These are phyloP conservation scores for Chromosphaera perkinsii DNA, from an alignment of 208 protist genomes.

Conservation along the genomic window DNA sequence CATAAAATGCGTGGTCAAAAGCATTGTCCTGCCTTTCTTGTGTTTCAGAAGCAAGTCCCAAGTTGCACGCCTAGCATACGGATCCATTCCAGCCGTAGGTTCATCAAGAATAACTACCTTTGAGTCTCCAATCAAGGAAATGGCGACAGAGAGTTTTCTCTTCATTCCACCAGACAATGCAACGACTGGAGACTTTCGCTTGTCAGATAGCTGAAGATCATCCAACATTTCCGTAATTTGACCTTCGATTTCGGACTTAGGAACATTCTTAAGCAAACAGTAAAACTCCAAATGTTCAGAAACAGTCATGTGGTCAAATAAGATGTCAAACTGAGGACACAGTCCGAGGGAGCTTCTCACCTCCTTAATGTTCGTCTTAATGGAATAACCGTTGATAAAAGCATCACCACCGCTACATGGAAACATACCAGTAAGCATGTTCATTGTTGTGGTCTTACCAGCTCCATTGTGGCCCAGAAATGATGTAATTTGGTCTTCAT, in stretches of 20 bases:
- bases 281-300: conserved; percentile 9
- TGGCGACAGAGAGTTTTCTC: conserved; percentile 59
- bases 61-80: conserved; percentile 29
- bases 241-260: background rate
- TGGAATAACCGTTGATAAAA: conserved; percentile 34
- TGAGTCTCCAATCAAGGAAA: conserved; percentile 64
- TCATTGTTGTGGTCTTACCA: conserved; percentile 45
- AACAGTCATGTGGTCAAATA: conserved; percentile 35
- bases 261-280: background rate
- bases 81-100: conserved; percentile 31
- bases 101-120: conserved; percentile 16
- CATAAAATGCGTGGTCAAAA: conserved; percentile 65
- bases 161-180: conserved; percentile 60
- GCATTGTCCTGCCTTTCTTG: conserved; percentile 29
- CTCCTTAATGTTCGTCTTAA: conserved; percentile 23
- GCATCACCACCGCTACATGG: conserved; percentile 26
- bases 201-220: conserved; percentile 28
- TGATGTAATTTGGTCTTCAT: conserved; percentile 37
- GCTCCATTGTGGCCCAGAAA: conserved; percentile 56
- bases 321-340: conserved; percentile 59
- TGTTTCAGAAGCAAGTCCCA: conserved; percentile 43
- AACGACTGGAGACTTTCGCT: conserved; percentile 14
- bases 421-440: conserved; percentile 44
- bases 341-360: conserved; percentile 48
- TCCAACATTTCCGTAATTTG: conserved; percentile 12